Evolutionary conservation across 768 basidiomycete genomes (phyloP), one percentile per base, ranked within the genome.

Genomic region (Pleurotus cornucopiae): DNA sequence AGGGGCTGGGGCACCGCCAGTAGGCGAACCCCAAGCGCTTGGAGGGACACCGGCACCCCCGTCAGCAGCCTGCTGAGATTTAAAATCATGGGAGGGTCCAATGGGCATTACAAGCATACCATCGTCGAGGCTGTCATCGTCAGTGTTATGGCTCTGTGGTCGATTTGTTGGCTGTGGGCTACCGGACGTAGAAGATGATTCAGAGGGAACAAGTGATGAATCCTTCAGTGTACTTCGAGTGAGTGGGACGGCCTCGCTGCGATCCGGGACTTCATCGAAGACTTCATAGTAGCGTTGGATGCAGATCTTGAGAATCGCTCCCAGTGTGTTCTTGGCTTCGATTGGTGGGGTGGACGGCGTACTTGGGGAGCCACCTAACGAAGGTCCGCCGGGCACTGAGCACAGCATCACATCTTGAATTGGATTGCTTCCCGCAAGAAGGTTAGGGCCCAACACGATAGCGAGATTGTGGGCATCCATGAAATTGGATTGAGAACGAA

Each of bases 401-500:
- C 88, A 91, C 78, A 93, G 86, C 75, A 78, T 73, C 49, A 91
- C 86, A 63, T 93, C 91, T 25, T 78, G 79, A 53, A 82, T 70
- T 13, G 86, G 84, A 61, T 81, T 91, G 5, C 82, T 67, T 58
- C 89, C 74, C 57, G 83, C 83, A 56, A 92, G 80, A 46, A 94
- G 82, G 62, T 93, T 94, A 5, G 92, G 92, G 55, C 78, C 81
- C 37, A 94, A 71, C 12, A 92, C 89, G 55, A 94, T 75, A 9
- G 91, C 78, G 41, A 94, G 84, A 63, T 94, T 94, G 59, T 85
- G 79, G 9, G 90, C 88, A 62, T 89, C 86, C 92, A 94, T 94
- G 37, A 80, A 76, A 63, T 94, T 94, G 5, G 72, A 73, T 2
- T 77, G 73, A 2, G 88, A 76, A 5, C 81, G 83, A 14, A 86